Conservation (phyloP, 768 basidiomycete genomes). For the Rhodosporidiobolus odoratus region DNA sequence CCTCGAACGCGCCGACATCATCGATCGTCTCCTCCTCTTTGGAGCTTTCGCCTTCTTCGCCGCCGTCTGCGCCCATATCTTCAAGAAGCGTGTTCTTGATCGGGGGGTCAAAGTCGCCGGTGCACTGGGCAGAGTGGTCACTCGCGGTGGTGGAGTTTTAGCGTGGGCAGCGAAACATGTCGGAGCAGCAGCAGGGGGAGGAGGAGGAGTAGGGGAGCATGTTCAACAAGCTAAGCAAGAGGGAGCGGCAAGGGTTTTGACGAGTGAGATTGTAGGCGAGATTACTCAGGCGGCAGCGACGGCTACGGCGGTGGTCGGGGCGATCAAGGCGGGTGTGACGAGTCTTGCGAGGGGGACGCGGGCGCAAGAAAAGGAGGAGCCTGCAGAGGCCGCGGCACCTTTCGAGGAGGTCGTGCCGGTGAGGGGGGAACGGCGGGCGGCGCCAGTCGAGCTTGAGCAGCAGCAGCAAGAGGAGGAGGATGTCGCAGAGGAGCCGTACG, state of each 20-base stretch:
- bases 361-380: neutral
- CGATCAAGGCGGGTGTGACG: slow-evolving; percentile 2
- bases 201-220: neutral
- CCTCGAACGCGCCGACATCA: slow-evolving; percentile 83
- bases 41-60: slow-evolving; percentile 74
- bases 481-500: neutral
- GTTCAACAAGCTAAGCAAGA: neutral
- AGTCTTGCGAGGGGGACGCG: neutral
- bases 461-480: neutral
- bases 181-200: neutral
- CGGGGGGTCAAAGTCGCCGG: slow-evolving; percentile 61
- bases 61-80: slow-evolving; percentile 73
- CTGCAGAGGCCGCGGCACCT: neutral
- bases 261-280: neutral
- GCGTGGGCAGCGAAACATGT: neutral
- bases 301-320: slow-evolving; percentile 10
- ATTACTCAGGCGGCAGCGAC: neutral
- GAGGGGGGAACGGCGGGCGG: neutral
- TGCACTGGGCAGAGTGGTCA: neutral
- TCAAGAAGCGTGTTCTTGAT: slow-evolving; percentile 82
- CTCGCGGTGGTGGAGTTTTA: too few species aligned
- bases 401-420: neutral
- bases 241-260: neutral
- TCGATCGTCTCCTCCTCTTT: slow-evolving; percentile 81
- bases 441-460: neutral